Percentiles rank a stretch among this genome's conserved stretches.
Evolutionary conservation across 2,329 filamentous ascomycete genomes (phyloP).

Genomic region (Calonectria hongkongensis): DNA sequence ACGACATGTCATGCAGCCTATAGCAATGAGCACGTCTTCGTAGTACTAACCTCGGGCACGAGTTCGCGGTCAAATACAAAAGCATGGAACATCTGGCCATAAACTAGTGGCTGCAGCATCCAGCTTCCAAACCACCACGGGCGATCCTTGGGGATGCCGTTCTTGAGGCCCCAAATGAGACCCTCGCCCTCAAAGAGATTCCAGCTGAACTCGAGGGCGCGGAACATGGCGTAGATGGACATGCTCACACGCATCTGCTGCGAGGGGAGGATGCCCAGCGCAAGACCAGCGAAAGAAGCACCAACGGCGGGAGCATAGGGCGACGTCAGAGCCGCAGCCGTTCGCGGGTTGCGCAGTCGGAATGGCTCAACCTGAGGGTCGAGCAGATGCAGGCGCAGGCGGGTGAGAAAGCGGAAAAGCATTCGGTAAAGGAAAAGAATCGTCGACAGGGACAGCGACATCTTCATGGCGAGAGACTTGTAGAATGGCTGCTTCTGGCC

Average conservation of each 20-base stretch:
- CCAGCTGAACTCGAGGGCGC: constrained; percentile 90
- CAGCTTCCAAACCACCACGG: constrained; percentile 92
- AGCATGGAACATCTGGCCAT: constrained; percentile 85
- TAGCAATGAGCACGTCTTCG: not conserved
- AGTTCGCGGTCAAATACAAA: constrained; percentile 86
- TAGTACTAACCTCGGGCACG: constrained; percentile 74
- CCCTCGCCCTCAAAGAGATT: constrained; percentile 87
- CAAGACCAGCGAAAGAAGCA: constrained; percentile 89
- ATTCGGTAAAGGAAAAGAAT: constrained; percentile 93
- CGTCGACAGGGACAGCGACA: constrained; percentile 88
- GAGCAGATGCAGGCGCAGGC: constrained; percentile 86
- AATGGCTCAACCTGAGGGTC: constrained; percentile 88
- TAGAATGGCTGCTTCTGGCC: constrained; percentile 73
- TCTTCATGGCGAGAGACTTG: constrained; percentile 81
- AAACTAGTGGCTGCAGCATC: constrained; percentile 85
- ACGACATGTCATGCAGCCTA: not conserved
- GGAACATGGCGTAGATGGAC: constrained; percentile 87
- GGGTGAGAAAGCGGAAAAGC: constrained; percentile 90
- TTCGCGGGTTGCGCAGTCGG: constrained; percentile 85
- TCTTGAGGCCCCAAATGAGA: constrained; percentile 77
- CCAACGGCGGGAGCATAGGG: constrained; percentile 91
- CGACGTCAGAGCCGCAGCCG: constrained; percentile 85
- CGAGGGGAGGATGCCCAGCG: constrained; percentile 83
- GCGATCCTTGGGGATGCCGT: constrained; percentile 73
- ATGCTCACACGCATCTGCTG: constrained; percentile 83